A percentile compares a stretch with the other conserved stretches of the same genome.
Evolutionary conservation across 352 stramenopile genomes (phyloP).

Genomic region (Phytopythium ostracodes): DNA sequence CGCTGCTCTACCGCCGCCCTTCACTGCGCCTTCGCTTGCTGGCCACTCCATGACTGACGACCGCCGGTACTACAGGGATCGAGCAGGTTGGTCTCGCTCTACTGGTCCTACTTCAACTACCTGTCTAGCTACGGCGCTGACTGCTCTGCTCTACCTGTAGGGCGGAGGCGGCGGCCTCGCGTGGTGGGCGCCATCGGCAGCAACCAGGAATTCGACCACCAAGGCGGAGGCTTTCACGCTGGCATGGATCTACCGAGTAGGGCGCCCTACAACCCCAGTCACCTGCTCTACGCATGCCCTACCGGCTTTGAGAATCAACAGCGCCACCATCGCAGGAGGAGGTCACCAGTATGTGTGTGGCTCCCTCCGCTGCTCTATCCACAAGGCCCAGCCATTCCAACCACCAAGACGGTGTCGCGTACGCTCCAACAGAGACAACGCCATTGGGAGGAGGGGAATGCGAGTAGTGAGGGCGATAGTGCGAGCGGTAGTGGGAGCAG

Average conservation of each 20-base stretch:
- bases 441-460: neutral
- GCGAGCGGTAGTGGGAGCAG: neutral
- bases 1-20: too few species aligned
- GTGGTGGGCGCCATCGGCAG: slow-evolving; percentile 7
- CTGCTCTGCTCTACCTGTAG: neutral
- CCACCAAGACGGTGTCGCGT: neutral
- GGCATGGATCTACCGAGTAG: neutral
- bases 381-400: neutral
- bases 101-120: neutral
- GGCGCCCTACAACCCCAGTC: neutral
- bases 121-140: too few species aligned
- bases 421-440: neutral
- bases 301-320: slow-evolving; percentile 5
- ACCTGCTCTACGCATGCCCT: neutral
- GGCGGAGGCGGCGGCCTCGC: neutral
- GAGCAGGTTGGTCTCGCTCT: neutral
- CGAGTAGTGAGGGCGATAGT: slow-evolving; percentile 10
- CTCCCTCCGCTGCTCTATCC: slow-evolving; percentile 12
- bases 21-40: too few species aligned
- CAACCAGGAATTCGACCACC: slow-evolving; percentile 8
- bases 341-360: slow-evolving; percentile 18
- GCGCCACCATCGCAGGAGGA: slow-evolving; percentile 11
- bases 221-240: neutral
- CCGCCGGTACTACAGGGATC: neutral
- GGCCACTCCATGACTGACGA: too few species aligned